These are phyloP conservation scores for Mortierella sp. DNA, from an alignment of 371 early-diverging fungal genomes.

Conservation along the genomic window DNA sequence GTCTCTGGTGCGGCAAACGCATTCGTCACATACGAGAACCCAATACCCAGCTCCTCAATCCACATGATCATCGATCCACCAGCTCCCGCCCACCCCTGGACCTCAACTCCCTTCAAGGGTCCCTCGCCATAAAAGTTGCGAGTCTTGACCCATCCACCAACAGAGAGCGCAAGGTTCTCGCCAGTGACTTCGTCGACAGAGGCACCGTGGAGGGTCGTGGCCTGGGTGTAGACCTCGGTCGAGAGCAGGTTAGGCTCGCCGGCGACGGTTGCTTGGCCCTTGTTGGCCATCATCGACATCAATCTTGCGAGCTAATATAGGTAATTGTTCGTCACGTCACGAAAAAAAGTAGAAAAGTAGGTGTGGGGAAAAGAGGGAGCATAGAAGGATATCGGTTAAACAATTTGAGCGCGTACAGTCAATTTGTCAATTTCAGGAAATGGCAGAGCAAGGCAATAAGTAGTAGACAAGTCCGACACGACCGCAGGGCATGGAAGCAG, in stretches of 20 bases:
- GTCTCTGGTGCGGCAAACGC: slow-evolving; percentile 42
- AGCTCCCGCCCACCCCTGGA: slow-evolving; percentile 69
- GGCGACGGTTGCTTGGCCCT: slow-evolving; percentile 63
- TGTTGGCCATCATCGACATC: slow-evolving; percentile 76
- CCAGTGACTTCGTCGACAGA: slow-evolving; percentile 14
- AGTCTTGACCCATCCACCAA: slow-evolving; percentile 56
- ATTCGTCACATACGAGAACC: slow-evolving; percentile 70
- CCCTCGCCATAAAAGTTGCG: slow-evolving; percentile 49
- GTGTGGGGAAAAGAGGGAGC: background rate
- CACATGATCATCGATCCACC: slow-evolving; percentile 71
- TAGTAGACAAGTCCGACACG: no score
- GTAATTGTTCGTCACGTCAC: no score
- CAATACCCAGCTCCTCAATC: slow-evolving; percentile 66
- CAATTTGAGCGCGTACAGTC: slow-evolving; percentile 13
- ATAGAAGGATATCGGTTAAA: background rate
- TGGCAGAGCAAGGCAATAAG: no score
- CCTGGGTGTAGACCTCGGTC: slow-evolving; percentile 39
- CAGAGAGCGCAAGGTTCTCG: slow-evolving; percentile 28
- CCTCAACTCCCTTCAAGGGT: slow-evolving; percentile 51
- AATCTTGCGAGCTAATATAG: slow-evolving; percentile 67
- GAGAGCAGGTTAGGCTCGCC: slow-evolving; percentile 63
- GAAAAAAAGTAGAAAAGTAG: background rate
- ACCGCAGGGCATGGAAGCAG: no score
- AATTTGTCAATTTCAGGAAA: no score
- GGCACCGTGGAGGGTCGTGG: slow-evolving; percentile 30